Evolutionary conservation across 2,329 filamentous ascomycete species (phyloP), one percentile per base, ranked within the genome.

Genomic region (Aspergillus luchuensis): DNA sequence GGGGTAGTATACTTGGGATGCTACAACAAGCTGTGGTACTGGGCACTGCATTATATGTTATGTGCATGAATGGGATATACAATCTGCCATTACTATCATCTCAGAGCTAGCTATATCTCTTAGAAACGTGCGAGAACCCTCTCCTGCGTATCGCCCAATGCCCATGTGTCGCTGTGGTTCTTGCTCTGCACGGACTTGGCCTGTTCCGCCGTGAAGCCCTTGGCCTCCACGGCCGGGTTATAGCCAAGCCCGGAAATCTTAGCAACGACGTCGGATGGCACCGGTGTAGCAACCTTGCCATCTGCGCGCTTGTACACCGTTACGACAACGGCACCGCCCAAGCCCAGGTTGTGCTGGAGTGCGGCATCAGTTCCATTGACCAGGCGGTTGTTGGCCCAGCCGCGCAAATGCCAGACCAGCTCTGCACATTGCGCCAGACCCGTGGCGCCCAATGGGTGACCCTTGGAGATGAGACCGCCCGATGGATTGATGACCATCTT

Each of bases 371-470:
- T 95, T 60, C 84, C 83, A 19, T 85, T 80, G 1, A 90, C 84
- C 15, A 87, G 80, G 43, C 94, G 85, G 81, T 97, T 97, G 78
- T 95, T 97, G 19, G 94, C 94, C 94, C 94, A 97, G 11, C 94
- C 94, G 66, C 94, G 87, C 69, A 98, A 82, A 73, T 98, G 94
- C 94, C 94, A 98, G 28, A 96, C 91, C 11, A 98, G 82, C 80
- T 98, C 94, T 5, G 94, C 91, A 74, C 93, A 97, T 80, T 98
- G 94, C 11, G 94, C 95, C 56, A 98, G 84, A n/a, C 95, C 94
- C 0, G 92, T 96, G 0, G 94, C 94, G 36, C 94, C 94, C 4
- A 98, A 87, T 0, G 95, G 94, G 76, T 98, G 94, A 43, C 94
- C 95, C 82, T 98, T 98, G 64, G 91, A 95, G 71, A 98, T 98